These are phyloP conservation scores for Colletotrichum sp. DNA, from an alignment of 2,329 filamentous ascomycete species.

Conservation along the genomic window DNA sequence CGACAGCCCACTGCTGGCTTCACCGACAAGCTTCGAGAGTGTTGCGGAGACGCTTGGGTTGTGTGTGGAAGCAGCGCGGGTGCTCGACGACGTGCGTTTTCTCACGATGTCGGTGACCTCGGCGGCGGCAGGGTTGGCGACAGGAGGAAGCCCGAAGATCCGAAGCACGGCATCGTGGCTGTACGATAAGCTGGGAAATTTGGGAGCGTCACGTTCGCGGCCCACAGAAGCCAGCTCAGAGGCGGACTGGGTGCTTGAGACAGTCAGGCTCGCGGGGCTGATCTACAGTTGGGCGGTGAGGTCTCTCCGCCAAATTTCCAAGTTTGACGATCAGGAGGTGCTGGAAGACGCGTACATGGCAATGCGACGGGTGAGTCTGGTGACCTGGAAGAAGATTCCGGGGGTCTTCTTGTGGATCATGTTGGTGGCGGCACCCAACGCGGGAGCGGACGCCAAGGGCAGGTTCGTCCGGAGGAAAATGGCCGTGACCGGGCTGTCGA, in stretches of 20 bases:
- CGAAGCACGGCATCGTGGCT: constrained; percentile 27
- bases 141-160: constrained; percentile 19
- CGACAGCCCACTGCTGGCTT: constrained; percentile 28
- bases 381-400: constrained; percentile 32
- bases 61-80: constrained; percentile 20
- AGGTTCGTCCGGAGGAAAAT: constrained; percentile 34
- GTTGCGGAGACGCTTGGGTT: constrained; percentile 18
- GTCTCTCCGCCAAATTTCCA: constrained; percentile 27
- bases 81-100: constrained; percentile 32
- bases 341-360: constrained; percentile 26
- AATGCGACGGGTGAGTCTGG: constrained; percentile 28
- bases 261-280: constrained; percentile 26
- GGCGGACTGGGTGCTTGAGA: constrained; percentile 25
- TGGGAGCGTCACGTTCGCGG: background rate
- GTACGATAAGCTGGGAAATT: constrained; percentile 18
- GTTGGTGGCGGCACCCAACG: constrained; percentile 28
- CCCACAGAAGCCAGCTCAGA: background rate
- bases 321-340: constrained; percentile 20
- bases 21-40: constrained; percentile 21
- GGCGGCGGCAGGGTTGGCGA: background rate
- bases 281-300: constrained; percentile 31
- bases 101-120: constrained; percentile 26
- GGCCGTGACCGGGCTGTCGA: constrained; percentile 28
- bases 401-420: constrained; percentile 36
- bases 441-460: constrained; percentile 26